A percentile compares a stretch with the other conserved stretches of the same genome.
phyloP scores from a whole-genome alignment of 2,329 filamentous ascomycete genomes.

The Aspergillus ustus region DNA sequence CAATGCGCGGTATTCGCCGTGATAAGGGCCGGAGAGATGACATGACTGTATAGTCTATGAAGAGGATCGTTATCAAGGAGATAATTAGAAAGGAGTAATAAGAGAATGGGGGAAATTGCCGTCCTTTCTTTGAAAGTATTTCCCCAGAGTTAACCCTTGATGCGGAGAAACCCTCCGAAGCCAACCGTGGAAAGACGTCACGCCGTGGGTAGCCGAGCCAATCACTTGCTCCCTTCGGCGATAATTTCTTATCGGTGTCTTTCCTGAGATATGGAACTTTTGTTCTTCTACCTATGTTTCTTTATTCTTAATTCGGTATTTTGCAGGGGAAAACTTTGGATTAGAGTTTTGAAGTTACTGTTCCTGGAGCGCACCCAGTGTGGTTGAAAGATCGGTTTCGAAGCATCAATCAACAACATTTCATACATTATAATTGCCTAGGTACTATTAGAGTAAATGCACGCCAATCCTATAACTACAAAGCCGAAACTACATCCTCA shows the following conservation, averaged over 20 bases:
- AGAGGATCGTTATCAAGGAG: slow-evolving; percentile 1
- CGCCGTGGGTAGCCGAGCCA: slow-evolving; percentile 23
- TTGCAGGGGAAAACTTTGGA: not conserved
- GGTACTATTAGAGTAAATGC: not conserved
- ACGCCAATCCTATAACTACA: no score
- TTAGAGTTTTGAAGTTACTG: not conserved
- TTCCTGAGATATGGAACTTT: not conserved
- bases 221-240: not conserved
- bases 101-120: not conserved
- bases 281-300: not conserved
- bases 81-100: not conserved
- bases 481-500: not conserved
- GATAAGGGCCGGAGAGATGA: slow-evolving; percentile 6
- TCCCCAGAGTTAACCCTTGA: slow-evolving; percentile 10
- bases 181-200: slow-evolving; percentile 17
- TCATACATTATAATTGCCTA: not conserved
- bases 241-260: not conserved
- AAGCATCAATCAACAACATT: not conserved
- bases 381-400: not conserved
- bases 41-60: slow-evolving; percentile 16
- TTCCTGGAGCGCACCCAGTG: not conserved
- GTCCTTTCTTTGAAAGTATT: slow-evolving; percentile 1
- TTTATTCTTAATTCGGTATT: not conserved
- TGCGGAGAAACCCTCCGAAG: slow-evolving; percentile 28
- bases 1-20: slow-evolving; percentile 17